Percentiles rank a stretch among this genome's conserved stretches.
phyloP scores from a whole-genome alignment of 1,284 basidiomycete genomes.

The Austropuccinia psidii region DNA sequence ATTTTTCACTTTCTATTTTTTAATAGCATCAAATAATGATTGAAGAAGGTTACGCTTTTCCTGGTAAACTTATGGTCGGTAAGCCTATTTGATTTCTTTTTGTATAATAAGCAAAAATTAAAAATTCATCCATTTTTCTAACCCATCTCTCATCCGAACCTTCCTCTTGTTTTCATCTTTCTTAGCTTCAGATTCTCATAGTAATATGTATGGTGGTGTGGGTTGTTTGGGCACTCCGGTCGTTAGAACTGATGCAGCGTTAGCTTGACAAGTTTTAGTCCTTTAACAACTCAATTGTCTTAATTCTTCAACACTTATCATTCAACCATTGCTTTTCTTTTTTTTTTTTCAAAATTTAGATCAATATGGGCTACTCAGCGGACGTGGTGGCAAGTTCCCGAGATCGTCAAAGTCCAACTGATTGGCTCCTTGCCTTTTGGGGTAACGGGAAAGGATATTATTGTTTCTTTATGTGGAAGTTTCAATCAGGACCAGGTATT shows the following conservation, averaged over 20 bases:
- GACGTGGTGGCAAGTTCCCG: slow-evolving; percentile 99
- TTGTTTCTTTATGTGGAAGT: slow-evolving; percentile 89
- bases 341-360: slow-evolving; percentile 49
- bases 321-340: neutral
- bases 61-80: slow-evolving; percentile 66
- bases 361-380: slow-evolving; percentile 98
- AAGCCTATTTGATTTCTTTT: neutral
- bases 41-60: slow-evolving; percentile 93
- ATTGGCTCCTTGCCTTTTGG: slow-evolving; percentile 72
- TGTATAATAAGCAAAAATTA: neutral
- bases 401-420: slow-evolving; percentile 91
- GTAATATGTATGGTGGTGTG: slow-evolving; percentile 98
- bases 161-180: slow-evolving; percentile 37
- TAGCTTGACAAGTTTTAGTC: slow-evolving; percentile 10
- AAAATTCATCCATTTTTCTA: neutral
- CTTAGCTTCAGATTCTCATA: slow-evolving; percentile 89
- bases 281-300: slow-evolving; percentile 56
- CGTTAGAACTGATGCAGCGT: slow-evolving; percentile 48
- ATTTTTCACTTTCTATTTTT: neutral
- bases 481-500: slow-evolving; percentile 97
- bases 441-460: slow-evolving; percentile 97
- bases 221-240: slow-evolving; percentile 96
- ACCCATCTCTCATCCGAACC: neutral
- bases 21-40: slow-evolving; percentile 73
- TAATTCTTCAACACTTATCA: neutral